Evolutionary conservation across 164 flowering plant species (phyloP).

Genomic region (Malania oleifera): DNA sequence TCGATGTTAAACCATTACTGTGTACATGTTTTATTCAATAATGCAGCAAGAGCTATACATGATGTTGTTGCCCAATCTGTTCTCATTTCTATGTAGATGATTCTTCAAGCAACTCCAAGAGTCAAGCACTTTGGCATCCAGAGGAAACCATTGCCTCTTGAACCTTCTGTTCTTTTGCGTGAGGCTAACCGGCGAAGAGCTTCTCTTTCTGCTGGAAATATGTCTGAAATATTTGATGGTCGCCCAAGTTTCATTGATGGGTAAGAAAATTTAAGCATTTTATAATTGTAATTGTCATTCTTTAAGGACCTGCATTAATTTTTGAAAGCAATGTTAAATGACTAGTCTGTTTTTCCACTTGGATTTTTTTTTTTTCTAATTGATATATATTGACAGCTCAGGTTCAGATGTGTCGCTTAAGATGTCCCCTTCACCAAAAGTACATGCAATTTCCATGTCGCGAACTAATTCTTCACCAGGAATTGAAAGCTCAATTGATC

Average conservation of each 20-base stretch:
- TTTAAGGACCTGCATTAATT: background rate
- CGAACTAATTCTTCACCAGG: slow-evolving; percentile 83
- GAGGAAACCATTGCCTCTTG: slow-evolving; percentile 88
- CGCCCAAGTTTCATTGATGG: slow-evolving; percentile 50
- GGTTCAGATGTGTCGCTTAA: slow-evolving; percentile 45
- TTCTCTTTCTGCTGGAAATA: slow-evolving; percentile 92
- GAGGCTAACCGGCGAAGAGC: slow-evolving; percentile 98
- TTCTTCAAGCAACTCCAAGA: slow-evolving; percentile 67
- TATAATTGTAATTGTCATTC: slow-evolving; percentile 3
- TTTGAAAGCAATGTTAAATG: no score
- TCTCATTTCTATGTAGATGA: slow-evolving; percentile 41
- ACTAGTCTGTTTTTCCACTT: background rate
- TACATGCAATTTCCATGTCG: slow-evolving; percentile 43
- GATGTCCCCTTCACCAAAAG: slow-evolving; percentile 45
- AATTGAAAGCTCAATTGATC: slow-evolving; percentile 74
- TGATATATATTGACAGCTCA: slow-evolving; percentile 52
- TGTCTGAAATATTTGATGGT: slow-evolving; percentile 67
- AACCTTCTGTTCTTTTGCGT: slow-evolving; percentile 82
- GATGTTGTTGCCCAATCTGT: background rate
- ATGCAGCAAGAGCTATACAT: no score
- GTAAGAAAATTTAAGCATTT: slow-evolving; percentile 32
- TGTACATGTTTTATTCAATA: no score
- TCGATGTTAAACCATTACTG: no score
- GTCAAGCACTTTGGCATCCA: slow-evolving; percentile 82
- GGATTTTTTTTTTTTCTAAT: slow-evolving; percentile 13